Conservation (phyloP, 2,329 filamentous ascomycete species). For the Colletotrichum australisinense region DNA sequence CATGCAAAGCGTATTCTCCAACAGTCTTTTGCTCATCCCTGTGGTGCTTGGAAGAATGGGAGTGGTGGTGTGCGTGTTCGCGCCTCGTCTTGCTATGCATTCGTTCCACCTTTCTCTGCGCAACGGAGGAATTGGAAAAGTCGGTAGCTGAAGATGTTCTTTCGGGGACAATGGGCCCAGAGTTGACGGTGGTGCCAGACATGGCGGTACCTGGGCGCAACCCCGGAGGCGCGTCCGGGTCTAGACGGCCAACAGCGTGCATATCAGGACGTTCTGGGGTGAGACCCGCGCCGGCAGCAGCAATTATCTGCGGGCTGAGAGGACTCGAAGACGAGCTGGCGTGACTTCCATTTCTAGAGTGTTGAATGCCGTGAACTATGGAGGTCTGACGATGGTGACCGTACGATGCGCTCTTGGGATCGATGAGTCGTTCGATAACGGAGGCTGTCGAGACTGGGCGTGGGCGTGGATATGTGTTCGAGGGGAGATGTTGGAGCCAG, state of each 20-base stretch:
- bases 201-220: slow-evolving; percentile 60
- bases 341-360: slow-evolving; percentile 89
- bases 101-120: slow-evolving; percentile 67
- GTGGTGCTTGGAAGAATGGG: slow-evolving; percentile 77
- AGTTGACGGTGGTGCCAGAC: slow-evolving; percentile 54
- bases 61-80: slow-evolving; percentile 80
- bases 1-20: slow-evolving; percentile 97
- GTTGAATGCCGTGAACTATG: slow-evolving; percentile 95
- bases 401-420: slow-evolving; percentile 70
- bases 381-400: slow-evolving; percentile 96
- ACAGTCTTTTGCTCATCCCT: slow-evolving; percentile 88
- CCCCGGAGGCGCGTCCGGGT: slow-evolving; percentile 52
- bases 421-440: slow-evolving; percentile 63
- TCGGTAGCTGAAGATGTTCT: slow-evolving; percentile 61
- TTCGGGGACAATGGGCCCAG: slow-evolving; percentile 51
- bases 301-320: slow-evolving; percentile 87
- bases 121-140: slow-evolving; percentile 52
- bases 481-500: slow-evolving; percentile 44
- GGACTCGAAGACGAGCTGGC: slow-evolving; percentile 85
- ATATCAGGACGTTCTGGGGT: slow-evolving; percentile 62
- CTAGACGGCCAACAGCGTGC: slow-evolving; percentile 58
- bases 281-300: slow-evolving; percentile 70
- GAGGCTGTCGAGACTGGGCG: slow-evolving; percentile 54
- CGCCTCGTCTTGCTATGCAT: slow-evolving; percentile 76
- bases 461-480: slow-evolving; percentile 49